Conservation (phyloP, 805 yeast genomes). For the Vanderwaltozyma verrucispora region DNA sequence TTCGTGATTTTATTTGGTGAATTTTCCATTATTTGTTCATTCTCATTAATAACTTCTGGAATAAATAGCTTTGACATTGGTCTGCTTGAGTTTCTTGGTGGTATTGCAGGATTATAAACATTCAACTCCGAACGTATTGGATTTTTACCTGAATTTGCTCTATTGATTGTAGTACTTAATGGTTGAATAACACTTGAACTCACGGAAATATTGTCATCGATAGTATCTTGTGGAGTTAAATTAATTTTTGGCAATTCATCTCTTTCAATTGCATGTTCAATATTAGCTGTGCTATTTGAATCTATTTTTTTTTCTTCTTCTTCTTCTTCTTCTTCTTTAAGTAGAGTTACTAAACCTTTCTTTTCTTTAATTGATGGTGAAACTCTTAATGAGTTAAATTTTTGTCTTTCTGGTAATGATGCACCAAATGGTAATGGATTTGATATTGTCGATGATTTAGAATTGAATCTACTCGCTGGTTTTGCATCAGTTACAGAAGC, state of each 20-base stretch:
- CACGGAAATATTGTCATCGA: slow-evolving; percentile 12
- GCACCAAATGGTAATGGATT: not conserved
- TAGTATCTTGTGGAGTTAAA: slow-evolving; percentile 1
- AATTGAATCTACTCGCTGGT: not conserved
- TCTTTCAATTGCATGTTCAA: no score
- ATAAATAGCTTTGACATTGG: slow-evolving; percentile 22
- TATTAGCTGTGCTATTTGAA: no score
- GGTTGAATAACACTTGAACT: slow-evolving; percentile 22
- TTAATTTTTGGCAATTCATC: not conserved
- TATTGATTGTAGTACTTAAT: slow-evolving; percentile 13
- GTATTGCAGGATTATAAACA: slow-evolving; percentile 23
- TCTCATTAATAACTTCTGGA: slow-evolving; percentile 7
- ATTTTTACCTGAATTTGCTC: slow-evolving; percentile 6
- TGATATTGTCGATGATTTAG: not conserved
- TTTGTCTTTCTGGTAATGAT: not conserved
- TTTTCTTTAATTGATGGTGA: not conserved
- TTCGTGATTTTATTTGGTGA: not conserved
- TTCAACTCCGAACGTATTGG: slow-evolving; percentile 18
- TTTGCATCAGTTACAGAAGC: not conserved
- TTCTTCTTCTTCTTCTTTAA: not conserved
- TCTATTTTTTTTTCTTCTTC: no score
- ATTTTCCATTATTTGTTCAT: slow-evolving; percentile 1
- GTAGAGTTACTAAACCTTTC: not conserved
- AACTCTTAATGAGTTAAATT: not conserved
- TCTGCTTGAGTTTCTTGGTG: slow-evolving; percentile 26